Evolutionary conservation across 495 filamentous ascomycete genomes (phyloP).

Genomic region (Aspergillus diversus): DNA sequence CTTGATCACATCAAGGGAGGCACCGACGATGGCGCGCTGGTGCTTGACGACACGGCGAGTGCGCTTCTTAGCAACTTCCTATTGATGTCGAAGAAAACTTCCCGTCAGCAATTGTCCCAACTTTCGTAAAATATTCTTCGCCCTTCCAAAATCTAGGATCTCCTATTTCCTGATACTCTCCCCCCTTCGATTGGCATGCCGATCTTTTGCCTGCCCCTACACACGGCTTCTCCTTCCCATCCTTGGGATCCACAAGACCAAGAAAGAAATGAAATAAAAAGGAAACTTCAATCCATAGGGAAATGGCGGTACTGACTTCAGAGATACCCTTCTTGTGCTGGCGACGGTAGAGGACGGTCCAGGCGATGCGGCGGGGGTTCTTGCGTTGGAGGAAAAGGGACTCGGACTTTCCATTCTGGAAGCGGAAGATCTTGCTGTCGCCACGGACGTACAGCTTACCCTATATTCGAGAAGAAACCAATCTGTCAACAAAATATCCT

Average conservation of each 20-base stretch:
- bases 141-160: not conserved
- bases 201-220: not conserved
- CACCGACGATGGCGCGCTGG: constrained; percentile 98
- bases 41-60: constrained; percentile 97
- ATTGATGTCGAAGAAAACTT: constrained; percentile 35
- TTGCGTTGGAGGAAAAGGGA: constrained; percentile 99
- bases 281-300: constrained; percentile 22
- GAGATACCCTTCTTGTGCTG: constrained; percentile 99
- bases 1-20: constrained; percentile 99
- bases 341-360: constrained; percentile 96
- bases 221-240: constrained; percentile 9
- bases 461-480: constrained; percentile 52
- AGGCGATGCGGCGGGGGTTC: constrained; percentile 98
- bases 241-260: constrained; percentile 21
- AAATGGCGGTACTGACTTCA: constrained; percentile 73
- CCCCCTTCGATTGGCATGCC: constrained; percentile 10
- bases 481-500: constrained; percentile 32
- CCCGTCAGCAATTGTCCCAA: constrained; percentile 45
- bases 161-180: constrained; percentile 9
- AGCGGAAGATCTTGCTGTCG: constrained; percentile 99
- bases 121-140: constrained; percentile 1
- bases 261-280: constrained; percentile 19
- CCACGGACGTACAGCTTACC: constrained; percentile 99
- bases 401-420: constrained; percentile 99
- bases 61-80: constrained; percentile 99